These are phyloP conservation scores for Saccharomycopsis fodiens DNA, from an alignment of 805 yeast species.

Conservation along the genomic window DNA sequence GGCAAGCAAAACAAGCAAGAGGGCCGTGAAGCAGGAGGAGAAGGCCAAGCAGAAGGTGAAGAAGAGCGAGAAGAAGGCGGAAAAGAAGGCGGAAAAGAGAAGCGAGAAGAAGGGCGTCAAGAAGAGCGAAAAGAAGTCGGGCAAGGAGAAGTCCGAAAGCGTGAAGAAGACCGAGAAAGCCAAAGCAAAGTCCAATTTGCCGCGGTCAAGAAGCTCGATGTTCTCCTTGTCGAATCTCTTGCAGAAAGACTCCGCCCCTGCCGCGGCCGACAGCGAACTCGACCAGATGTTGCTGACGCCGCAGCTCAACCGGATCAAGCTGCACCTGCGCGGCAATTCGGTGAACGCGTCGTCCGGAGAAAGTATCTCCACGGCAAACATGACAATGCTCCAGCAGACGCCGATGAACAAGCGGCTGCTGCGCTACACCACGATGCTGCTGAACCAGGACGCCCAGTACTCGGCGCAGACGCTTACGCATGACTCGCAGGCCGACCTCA, in stretches of 20 bases:
- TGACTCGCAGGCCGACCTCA: conserved; percentile 12
- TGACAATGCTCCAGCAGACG: conserved; percentile 2
- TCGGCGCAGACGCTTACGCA: conserved; percentile 15
- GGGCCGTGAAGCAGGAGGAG: background rate
- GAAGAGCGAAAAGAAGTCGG: background rate
- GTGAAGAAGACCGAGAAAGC: background rate
- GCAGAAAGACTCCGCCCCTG: background rate
- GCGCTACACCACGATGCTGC: background rate
- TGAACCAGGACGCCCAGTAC: conserved; percentile 11
- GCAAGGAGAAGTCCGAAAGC: background rate
- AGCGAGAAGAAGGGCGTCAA: background rate
- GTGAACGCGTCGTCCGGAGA: conserved; percentile 3
- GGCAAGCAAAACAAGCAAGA: background rate
- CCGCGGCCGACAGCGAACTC: conserved; percentile 4
- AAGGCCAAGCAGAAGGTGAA: too few species aligned
- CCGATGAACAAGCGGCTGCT: background rate
- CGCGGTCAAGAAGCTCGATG: conserved; percentile 5
- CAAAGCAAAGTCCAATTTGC: conserved; percentile 6
- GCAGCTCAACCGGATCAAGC: background rate
- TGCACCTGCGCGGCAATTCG: conserved; percentile 10
- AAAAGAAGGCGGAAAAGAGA: background rate
- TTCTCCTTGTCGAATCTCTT: conserved; percentile 15
- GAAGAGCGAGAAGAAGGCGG: background rate
- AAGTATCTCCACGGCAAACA: conserved; percentile 3
- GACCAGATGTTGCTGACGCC: conserved; percentile 12